These are phyloP conservation scores for Hyaloscypha variabilis DNA, from an alignment of 495 filamentous ascomycete genomes.

Conservation along the genomic window DNA sequence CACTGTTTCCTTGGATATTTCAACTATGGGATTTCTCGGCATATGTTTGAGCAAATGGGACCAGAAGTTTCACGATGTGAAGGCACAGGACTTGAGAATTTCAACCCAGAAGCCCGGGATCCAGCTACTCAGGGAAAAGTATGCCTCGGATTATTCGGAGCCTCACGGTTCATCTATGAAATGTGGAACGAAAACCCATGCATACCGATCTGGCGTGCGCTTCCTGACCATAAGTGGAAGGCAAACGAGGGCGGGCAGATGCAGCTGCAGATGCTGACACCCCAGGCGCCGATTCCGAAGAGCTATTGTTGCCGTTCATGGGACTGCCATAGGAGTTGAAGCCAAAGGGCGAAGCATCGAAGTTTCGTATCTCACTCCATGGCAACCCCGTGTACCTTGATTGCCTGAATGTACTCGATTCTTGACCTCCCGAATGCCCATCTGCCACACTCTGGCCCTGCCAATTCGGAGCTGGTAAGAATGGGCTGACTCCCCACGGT, in stretches of 20 bases:
- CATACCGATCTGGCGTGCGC: background rate
- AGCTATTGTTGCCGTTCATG: background rate
- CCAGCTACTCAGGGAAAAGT: no score
- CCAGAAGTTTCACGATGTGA: no score
- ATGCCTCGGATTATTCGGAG: background rate
- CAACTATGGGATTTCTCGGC: background rate
- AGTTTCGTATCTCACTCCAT: constrained; percentile 21
- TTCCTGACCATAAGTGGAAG: background rate
- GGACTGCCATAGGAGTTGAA: background rate
- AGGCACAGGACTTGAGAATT: no score
- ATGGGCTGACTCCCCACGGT: constrained; percentile 20
- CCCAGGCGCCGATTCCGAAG: background rate
- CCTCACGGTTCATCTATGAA: background rate
- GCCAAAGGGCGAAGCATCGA: constrained; percentile 18
- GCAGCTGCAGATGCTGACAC: background rate
- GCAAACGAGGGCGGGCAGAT: background rate
- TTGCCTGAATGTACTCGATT: background rate
- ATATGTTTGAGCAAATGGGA: background rate
- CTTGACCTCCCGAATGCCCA: constrained; percentile 4
- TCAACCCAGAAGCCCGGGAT: no score
- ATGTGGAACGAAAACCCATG: background rate
- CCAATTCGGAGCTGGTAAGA: constrained; percentile 16
- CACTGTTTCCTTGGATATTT: background rate
- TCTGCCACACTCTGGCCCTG: constrained; percentile 4
- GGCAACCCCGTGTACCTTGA: constrained; percentile 15